Conservation (phyloP, 1,139 yeast genomes). For the Debaryomyces robertsiae region DNA sequence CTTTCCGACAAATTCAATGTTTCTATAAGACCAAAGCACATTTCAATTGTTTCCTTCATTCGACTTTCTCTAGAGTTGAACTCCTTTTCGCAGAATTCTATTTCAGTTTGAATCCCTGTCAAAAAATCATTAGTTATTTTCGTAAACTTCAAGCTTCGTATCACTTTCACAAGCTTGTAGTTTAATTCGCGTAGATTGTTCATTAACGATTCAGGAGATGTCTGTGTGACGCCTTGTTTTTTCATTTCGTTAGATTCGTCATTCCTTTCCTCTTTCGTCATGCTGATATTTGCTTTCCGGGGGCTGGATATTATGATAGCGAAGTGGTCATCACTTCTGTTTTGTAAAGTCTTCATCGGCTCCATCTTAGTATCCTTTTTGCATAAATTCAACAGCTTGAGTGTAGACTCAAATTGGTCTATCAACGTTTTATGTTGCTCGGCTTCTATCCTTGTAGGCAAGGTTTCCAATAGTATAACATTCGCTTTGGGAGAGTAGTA, state of each 20-base stretch:
- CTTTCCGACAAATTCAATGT: constrained; percentile 36
- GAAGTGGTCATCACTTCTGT: constrained; percentile 20
- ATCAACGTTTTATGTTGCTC: constrained; percentile 32
- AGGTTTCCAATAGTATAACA: constrained; percentile 19
- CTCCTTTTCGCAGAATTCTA: constrained; percentile 30
- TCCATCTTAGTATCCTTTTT: constrained; percentile 12
- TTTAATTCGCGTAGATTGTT: constrained; percentile 37
- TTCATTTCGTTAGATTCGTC: background rate
- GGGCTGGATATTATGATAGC: constrained; percentile 47
- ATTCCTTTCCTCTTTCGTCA: background rate
- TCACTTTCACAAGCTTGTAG: constrained; percentile 38
- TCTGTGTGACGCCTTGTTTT: background rate
- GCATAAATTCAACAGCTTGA: constrained; percentile 24
- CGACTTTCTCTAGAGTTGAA: constrained; percentile 26
- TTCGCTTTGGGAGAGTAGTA: constrained; percentile 19
- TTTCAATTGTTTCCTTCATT: constrained; percentile 27
- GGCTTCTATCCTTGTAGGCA: constrained; percentile 37
- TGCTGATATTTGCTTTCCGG: constrained; percentile 21
- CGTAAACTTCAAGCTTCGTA: constrained; percentile 39
- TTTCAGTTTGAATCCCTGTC: constrained; percentile 26
- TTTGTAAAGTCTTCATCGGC: constrained; percentile 9
- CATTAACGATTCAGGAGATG: constrained; percentile 20
- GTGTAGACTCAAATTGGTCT: constrained; percentile 32
- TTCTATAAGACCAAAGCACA: constrained; percentile 32
- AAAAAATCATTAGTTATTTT: constrained; percentile 39